Evolutionary conservation across 148 eudicot genomes (phyloP), one percentile per base, ranked within the genome.

Genomic region (Diospyros lotus): DNA sequence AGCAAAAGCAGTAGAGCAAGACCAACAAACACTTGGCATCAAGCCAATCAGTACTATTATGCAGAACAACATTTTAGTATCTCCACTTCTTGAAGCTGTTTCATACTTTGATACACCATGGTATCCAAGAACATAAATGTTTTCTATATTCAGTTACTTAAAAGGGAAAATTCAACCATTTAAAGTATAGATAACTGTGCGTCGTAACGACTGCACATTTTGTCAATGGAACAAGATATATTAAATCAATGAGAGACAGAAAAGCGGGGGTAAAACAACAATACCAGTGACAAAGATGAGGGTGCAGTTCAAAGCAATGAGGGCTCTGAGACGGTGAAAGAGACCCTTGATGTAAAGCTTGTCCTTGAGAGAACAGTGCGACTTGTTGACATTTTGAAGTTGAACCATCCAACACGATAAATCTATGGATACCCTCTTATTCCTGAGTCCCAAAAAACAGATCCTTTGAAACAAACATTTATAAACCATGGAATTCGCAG

Each of bases 371-470:
- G 93, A 69, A 76, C 92, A 90, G 74, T 90, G 85, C 8, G 93
- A 73, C 79, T 78, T 90, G 79, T 87, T 87, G 66, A 90, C 92
- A 63, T 73, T 84, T 0, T 89, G 90, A 77, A 94, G 97, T 81
- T 94, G 98, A 76, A 94, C 98, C 82, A 94, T 87, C 98, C 98
- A 94, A 78, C 97, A 90, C 62, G 98, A 94, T 60, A 94, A 84
- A 80, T 94, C 98, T 84, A 94, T 83, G 82, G 96, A 92, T 50
- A 94, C 90, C 89, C 98, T 92, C 79, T 92, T 92, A 84, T 92
- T 87, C 96, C 98, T 94, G 68, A 18, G 18, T 59, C 61, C 77
- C 78, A 73, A 76, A 28, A 28, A 28, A 60, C 10, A 68, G 46
- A 54, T 9, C 40, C 69, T 39, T 64, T 64, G 28, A 64, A 45